These are phyloP conservation scores for Trichoderma parareesei DNA, from an alignment of 495 filamentous ascomycete genomes.

Conservation along the genomic window DNA sequence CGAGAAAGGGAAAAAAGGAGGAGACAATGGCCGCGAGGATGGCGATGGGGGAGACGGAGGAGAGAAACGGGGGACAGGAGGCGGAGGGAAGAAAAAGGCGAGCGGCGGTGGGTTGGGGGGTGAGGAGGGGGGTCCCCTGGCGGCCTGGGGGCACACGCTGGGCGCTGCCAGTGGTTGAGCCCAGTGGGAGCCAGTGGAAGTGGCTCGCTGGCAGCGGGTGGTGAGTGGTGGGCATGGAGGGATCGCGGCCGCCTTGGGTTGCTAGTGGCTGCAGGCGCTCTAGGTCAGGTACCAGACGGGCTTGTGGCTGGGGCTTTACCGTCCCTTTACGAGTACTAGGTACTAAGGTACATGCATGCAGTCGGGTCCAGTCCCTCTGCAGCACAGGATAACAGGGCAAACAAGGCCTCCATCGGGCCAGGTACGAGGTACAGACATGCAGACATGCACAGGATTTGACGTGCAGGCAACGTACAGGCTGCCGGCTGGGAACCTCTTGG, in stretches of 20 bases:
- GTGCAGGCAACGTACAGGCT: too few species aligned
- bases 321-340: too few species aligned
- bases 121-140: neutral
- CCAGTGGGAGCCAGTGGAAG: neutral
- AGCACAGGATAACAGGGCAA: too few species aligned
- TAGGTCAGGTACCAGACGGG: too few species aligned
- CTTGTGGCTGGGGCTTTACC: too few species aligned
- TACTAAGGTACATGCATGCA: too few species aligned
- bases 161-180: neutral
- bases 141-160: constrained; percentile 6
- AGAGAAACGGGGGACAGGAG: constrained; percentile 18
- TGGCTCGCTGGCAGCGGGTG: too few species aligned
- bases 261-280: neutral
- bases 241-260: neutral
- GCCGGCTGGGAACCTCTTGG: too few species aligned
- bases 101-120: constrained; percentile 15
- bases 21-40: constrained; percentile 19
- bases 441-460: too few species aligned
- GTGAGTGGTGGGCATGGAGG: neutral
- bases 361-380: too few species aligned
- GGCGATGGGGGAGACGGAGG: constrained; percentile 21
- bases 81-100: constrained; percentile 13
- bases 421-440: too few species aligned
- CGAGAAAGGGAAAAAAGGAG: constrained; percentile 26
- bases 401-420: too few species aligned